Percentiles rank a stretch among this genome's conserved stretches.
phyloP scores from a whole-genome alignment of 1,284 basidiomycete genomes.

The Austroboletus novae-zelandiae region DNA sequence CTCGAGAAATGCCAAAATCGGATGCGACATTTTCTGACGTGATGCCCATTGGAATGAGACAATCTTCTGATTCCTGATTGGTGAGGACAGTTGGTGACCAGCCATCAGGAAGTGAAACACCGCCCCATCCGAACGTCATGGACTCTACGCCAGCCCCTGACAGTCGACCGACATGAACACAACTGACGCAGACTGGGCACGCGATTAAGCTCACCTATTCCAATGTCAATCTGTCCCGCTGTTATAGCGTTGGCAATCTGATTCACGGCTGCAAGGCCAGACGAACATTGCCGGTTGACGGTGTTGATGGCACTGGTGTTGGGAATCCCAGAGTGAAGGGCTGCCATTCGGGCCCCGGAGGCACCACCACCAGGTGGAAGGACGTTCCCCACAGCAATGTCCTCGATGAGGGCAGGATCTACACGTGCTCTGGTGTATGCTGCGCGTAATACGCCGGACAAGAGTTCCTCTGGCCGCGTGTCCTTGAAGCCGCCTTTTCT shows the following conservation, averaged over 20 bases:
- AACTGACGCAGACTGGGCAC: neutral
- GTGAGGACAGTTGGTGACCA: constrained; percentile 81
- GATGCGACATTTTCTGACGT: constrained; percentile 95
- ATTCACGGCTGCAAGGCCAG: constrained; percentile 85
- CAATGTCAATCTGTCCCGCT: constrained; percentile 86
- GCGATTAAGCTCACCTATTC: constrained; percentile 65
- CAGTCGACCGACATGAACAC: constrained; percentile 9
- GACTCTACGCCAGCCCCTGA: constrained; percentile 91
- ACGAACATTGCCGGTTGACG: constrained; percentile 94
- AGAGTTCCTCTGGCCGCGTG: constrained; percentile 86
- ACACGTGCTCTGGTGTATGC: constrained; percentile 65
- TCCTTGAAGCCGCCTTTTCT: constrained; percentile 96
- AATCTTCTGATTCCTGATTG: constrained; percentile 85
- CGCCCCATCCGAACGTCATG: constrained; percentile 88
- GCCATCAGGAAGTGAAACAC: constrained; percentile 66
- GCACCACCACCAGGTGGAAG: constrained; percentile 92
- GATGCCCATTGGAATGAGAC: constrained; percentile 94
- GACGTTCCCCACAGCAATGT: constrained; percentile 91
- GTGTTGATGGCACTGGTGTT: constrained; percentile 80
- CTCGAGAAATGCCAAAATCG: constrained; percentile 73
- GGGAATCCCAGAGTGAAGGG: constrained; percentile 90
- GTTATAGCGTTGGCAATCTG: constrained; percentile 90
- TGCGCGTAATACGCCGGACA: constrained; percentile 79
- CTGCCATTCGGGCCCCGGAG: constrained; percentile 89
- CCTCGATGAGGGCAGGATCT: constrained; percentile 83